Percentiles rank a stretch among this genome's conserved stretches.
Evolutionary conservation across 441 rosid species (phyloP).

Genomic region (Gossypium lobatum): DNA sequence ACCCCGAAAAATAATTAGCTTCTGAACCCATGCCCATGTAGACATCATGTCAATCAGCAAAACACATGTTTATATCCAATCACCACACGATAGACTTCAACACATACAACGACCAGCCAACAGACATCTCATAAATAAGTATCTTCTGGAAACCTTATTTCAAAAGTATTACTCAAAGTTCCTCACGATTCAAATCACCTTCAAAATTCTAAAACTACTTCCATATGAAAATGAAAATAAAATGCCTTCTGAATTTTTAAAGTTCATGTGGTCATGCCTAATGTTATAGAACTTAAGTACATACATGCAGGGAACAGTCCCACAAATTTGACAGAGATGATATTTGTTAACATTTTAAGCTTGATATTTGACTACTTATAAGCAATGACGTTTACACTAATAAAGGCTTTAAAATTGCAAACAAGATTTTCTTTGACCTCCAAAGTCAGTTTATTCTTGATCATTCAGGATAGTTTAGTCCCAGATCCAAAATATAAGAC

Average conservation of each 20-base stretch:
- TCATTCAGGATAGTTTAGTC: not conserved
- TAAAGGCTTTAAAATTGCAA: not conserved
- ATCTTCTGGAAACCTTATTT: not conserved
- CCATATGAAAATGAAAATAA: not conserved
- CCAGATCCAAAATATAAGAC: slow-evolving; percentile 10
- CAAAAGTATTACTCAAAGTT: not conserved
- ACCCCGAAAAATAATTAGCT: not conserved
- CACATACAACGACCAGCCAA: not conserved
- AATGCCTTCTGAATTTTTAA: not conserved
- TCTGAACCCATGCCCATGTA: not conserved
- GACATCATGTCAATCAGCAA: not conserved
- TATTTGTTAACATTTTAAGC: not conserved
- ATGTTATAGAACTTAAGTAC: not conserved
- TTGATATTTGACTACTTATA: not conserved
- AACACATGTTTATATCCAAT: not conserved
- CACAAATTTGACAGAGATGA: not conserved
- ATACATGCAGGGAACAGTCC: not conserved
- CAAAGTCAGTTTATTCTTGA: not conserved
- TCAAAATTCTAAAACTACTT: not conserved
- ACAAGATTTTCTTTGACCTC: not conserved
- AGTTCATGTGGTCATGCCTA: not conserved
- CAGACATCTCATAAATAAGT: not conserved
- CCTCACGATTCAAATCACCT: not conserved
- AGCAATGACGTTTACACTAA: not conserved
- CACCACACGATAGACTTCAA: not conserved